Conservation (phyloP, 805 yeast species). For the Lachancea mirantina region DNA sequence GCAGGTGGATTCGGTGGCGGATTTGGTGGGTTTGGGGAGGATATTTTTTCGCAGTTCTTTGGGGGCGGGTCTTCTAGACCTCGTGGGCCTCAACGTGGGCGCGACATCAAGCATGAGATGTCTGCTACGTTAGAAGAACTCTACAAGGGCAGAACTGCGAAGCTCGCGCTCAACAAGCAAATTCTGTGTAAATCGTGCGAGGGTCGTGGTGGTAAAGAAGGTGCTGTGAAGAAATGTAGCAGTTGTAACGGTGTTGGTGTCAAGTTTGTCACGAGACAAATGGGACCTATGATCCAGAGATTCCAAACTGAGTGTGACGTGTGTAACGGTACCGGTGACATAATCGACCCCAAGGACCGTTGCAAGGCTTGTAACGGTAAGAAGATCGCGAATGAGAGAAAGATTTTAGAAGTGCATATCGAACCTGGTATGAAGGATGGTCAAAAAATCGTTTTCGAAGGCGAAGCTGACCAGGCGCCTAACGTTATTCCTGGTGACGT, state of each 20-base stretch:
- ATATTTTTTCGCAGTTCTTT: slow-evolving; percentile 61
- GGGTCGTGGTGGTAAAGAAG: slow-evolving; percentile 94
- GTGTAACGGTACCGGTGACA: slow-evolving; percentile 90
- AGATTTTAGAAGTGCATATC: slow-evolving; percentile 87
- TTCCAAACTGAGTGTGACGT: slow-evolving; percentile 90
- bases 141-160: slow-evolving; percentile 88
- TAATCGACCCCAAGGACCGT: slow-evolving; percentile 76
- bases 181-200: slow-evolving; percentile 81
- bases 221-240: slow-evolving; percentile 78
- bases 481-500: slow-evolving; percentile 95
- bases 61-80: slow-evolving; percentile 65
- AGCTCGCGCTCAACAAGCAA: slow-evolving; percentile 89
- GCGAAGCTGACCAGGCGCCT: slow-evolving; percentile 98
- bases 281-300: slow-evolving; percentile 99
- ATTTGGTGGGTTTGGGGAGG: slow-evolving; percentile 37
- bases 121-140: slow-evolving; percentile 85
- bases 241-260: slow-evolving; percentile 89
- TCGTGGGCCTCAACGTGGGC: slow-evolving; percentile 81
- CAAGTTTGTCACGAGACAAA: slow-evolving; percentile 88
- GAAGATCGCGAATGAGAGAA: slow-evolving; percentile 80
- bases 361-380: slow-evolving; percentile 86
- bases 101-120: slow-evolving; percentile 85
- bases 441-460: slow-evolving; percentile 81
- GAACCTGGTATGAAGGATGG: slow-evolving; percentile 97
- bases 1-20: slow-evolving; percentile 58